Conservation (phyloP, 164 flowering plant genomes). For the Berberis vulgaris region DNA sequence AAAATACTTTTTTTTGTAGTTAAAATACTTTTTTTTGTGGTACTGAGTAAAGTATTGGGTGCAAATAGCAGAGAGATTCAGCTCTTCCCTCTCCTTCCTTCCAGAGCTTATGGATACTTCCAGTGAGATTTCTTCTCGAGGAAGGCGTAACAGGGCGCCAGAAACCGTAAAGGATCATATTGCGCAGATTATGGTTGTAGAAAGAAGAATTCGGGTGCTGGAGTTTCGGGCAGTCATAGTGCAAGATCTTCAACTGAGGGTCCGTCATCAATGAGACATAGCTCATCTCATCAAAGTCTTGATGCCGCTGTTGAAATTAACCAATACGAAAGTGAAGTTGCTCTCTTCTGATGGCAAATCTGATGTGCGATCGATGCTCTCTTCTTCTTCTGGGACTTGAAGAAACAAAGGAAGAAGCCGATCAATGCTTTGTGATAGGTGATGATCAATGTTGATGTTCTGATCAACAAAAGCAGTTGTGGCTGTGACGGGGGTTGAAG, state of each 20-base stretch:
- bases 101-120: constrained; percentile 76
- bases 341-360: constrained; percentile 10
- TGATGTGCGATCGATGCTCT: too few relatives aligned
- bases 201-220: constrained; percentile 47
- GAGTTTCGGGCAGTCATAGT: constrained; percentile 25
- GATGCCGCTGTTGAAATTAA: constrained; percentile 34
- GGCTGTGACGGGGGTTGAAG: too few relatives aligned
- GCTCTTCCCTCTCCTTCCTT: neutral
- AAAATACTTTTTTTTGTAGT: too few relatives aligned
- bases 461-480: too few relatives aligned
- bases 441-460: too few relatives aligned
- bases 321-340: constrained; percentile 36
- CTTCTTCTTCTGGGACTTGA: too few relatives aligned
- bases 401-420: too few relatives aligned
- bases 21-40: too few relatives aligned
- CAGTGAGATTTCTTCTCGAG: constrained; percentile 39
- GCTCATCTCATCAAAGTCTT: constrained; percentile 33
- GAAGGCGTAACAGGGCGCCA: constrained; percentile 28
- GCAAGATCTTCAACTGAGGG: constrained; percentile 38
- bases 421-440: too few relatives aligned
- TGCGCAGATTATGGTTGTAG: constrained; percentile 30
- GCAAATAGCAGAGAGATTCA: too few relatives aligned
- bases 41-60: too few relatives aligned
- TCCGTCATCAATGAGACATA: constrained; percentile 36
- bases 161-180: constrained; percentile 45